Evolutionary conservation across 176 grass and related monocot genomes (phyloP).

Genomic region (Poa pratensis): DNA sequence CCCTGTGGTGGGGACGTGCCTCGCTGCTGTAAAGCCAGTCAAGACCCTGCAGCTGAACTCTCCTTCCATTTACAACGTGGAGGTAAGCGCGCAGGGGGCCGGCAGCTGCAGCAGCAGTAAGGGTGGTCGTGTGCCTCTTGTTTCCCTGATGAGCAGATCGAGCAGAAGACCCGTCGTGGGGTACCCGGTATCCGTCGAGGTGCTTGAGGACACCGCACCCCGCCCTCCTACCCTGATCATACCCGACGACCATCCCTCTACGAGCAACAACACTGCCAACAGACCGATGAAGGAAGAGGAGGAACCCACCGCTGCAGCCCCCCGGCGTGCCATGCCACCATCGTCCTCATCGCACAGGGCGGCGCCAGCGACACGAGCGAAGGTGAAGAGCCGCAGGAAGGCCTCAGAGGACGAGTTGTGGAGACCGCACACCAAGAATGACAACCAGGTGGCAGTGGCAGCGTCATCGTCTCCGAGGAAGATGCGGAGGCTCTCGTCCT

Average conservation of each 20-base stretch:
- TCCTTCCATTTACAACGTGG: conserved; percentile 58
- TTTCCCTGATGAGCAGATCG: conserved; percentile 91
- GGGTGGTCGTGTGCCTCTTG: conserved; percentile 72
- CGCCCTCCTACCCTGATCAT: conserved; percentile 34
- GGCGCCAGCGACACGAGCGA: neutral
- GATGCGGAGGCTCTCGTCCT: conserved; percentile 89
- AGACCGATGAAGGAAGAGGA: conserved; percentile 48
- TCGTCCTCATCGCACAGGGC: neutral
- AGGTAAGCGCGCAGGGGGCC: conserved; percentile 54
- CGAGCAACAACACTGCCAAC: conserved; percentile 15
- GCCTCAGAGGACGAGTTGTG: conserved; percentile 39
- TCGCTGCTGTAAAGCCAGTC: conserved; percentile 40
- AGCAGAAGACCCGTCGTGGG: conserved; percentile 78
- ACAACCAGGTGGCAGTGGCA: conserved; percentile 34
- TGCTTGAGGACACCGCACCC: conserved; percentile 50
- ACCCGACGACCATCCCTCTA: conserved; percentile 30
- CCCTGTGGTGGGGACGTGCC: neutral
- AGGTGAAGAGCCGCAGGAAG: conserved; percentile 37
- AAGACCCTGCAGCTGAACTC: conserved; percentile 65
- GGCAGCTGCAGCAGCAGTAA: conserved; percentile 47
- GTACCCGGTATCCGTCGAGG: conserved; percentile 70
- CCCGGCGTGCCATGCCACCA: neutral
- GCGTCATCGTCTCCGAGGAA: conserved; percentile 62
- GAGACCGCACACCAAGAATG: conserved; percentile 57
- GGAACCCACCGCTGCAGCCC: conserved; percentile 16